Evolutionary conservation across 2,329 filamentous ascomycete genomes (phyloP).

Genomic region (Bipolaris sorokiniana): DNA sequence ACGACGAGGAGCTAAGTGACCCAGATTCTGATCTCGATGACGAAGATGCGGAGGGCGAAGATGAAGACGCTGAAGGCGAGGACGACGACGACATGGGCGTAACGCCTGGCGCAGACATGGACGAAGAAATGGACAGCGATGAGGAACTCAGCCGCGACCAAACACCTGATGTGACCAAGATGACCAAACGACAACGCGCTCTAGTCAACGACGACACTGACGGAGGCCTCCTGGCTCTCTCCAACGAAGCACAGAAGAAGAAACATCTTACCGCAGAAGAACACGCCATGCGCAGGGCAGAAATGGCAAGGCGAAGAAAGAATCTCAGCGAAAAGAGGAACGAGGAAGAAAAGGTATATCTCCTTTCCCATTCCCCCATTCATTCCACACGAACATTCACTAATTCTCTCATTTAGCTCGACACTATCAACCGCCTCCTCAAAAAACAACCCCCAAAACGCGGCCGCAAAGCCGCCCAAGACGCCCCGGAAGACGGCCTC

Average conservation of each 20-base stretch:
- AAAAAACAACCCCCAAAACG: conserved; percentile 83
- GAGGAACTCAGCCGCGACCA: conserved; percentile 62
- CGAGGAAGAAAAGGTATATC: conserved; percentile 72
- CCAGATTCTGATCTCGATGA: conserved; percentile 50
- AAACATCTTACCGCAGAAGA: conserved; percentile 76
- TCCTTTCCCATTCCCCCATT: background rate
- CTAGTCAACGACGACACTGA: conserved; percentile 59
- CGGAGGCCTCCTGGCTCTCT: conserved; percentile 57
- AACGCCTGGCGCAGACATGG: conserved; percentile 45
- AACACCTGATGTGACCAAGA: conserved; percentile 68
- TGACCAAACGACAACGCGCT: conserved; percentile 72
- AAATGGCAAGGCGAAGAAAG: conserved; percentile 76
- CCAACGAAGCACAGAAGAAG: conserved; percentile 73
- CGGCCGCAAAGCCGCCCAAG: conserved; percentile 56
- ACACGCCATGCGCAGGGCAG: conserved; percentile 72
- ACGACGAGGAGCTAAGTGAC: conserved; percentile 53
- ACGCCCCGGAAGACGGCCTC: conserved; percentile 57
- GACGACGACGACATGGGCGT: conserved; percentile 49
- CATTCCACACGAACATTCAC: background rate
- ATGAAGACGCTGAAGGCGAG: conserved; percentile 50
- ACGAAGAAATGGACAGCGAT: conserved; percentile 57
- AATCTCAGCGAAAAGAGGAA: conserved; percentile 79
- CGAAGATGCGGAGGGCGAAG: conserved; percentile 57
- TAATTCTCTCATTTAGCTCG: conserved; percentile 65
- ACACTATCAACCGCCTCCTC: conserved; percentile 88